Evolutionary conservation across 106 monocot species (phyloP), one percentile per base, ranked within the genome.

Genomic region (Posidonia australis): DNA sequence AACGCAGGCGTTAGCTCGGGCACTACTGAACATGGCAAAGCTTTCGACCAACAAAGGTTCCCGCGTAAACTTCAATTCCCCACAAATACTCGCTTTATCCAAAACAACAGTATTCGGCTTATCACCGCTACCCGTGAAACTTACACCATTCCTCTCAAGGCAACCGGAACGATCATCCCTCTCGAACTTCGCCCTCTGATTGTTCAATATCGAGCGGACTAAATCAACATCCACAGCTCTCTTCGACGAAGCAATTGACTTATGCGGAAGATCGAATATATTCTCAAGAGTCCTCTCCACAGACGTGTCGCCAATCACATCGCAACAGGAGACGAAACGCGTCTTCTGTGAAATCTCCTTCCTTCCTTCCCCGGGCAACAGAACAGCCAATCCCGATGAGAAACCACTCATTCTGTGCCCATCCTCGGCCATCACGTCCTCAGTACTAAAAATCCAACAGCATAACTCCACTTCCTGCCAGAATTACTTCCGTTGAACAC

Each of bases 231-330:
- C 80, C 51, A 90, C 54, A 21, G 64, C 66, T 9, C 67, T 46
- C 25, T 67, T 65, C 47, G 72, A 60, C 0, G 46, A 63, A 41
- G 13, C 55, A 58, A 90, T 55, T 1, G 83, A 98, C 56, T 83
- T 90, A 72, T 87, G 70, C 31, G 87, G 87, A 9, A 98, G 80
- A 73, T 91, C 82, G 59, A 98, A 81, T 55, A 98, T 79, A 45
- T 98, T 71, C 59, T 98, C 96, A 21, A 98, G 74, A 43, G 90
- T 82, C 36, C 78, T 48, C 57, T 98, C 96, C 27, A 73, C 52
- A 14, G 84, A 79, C 47, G 70, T 84, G 56, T 80, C 56, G 22
- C 85, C 76, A 54, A 90, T 90, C 49, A 87, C 87, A 67, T 90
- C 96, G 41, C 70, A 78, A 42, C 65, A 83, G 12, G 90, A 90